A percentile compares a stretch with the other conserved stretches of the same genome.
These are phyloP conservation scores for Clarireedia hainanense DNA, from an alignment of 2,329 filamentous ascomycete species.

Conservation along the genomic window DNA sequence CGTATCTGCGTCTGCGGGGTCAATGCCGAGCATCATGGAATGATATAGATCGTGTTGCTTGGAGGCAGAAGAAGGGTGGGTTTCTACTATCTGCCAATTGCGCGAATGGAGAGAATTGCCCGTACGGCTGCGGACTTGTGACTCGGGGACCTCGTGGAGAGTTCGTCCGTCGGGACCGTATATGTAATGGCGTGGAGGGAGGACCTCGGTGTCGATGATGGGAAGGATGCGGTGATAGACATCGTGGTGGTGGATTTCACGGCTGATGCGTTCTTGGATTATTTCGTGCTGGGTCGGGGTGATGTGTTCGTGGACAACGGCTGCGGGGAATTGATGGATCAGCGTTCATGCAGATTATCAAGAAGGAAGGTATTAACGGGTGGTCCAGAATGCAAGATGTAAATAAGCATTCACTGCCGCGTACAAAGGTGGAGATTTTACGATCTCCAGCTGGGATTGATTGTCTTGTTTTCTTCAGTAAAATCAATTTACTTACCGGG, in stretches of 20 bases:
- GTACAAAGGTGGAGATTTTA: background rate
- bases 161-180: conserved; percentile 32
- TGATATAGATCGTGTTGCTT: background rate
- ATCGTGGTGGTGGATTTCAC: conserved; percentile 47
- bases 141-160: conserved; percentile 39
- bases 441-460: background rate
- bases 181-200: conserved; percentile 42
- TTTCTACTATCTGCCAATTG: conserved; percentile 12
- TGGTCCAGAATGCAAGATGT: background rate
- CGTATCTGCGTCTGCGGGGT: background rate
- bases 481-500: conserved; percentile 21
- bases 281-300: conserved; percentile 37
- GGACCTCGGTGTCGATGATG: conserved; percentile 43
- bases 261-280: conserved; percentile 38
- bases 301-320: conserved; percentile 42
- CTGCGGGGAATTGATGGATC: conserved; percentile 23
- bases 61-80: background rate
- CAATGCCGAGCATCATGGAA: background rate
- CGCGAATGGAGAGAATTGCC: conserved; percentile 4
- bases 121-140: conserved; percentile 30
- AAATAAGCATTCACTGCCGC: background rate
- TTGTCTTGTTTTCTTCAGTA: background rate
- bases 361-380: background rate
- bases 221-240: conserved; percentile 45
- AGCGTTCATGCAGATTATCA: background rate